Evolutionary conservation across 2,329 filamentous ascomycete genomes (phyloP).

Genomic region (Hypoxylon sp.): DNA sequence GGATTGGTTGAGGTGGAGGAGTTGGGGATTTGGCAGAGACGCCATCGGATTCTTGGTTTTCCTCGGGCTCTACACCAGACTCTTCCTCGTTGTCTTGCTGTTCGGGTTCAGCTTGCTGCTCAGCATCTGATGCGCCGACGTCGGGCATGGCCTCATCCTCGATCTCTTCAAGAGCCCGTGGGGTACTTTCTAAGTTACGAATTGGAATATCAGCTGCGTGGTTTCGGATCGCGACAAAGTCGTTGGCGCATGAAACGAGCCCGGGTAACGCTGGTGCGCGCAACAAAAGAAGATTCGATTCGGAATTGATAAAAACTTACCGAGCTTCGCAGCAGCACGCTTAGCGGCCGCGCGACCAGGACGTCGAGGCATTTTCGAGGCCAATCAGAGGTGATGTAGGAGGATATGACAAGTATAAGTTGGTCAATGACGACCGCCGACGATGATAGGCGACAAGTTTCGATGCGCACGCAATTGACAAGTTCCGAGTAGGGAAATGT

Average conservation of each 20-base stretch:
- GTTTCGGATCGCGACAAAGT: conserved; percentile 12
- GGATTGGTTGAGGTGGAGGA: conserved; percentile 73
- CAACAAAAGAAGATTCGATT: conserved; percentile 10
- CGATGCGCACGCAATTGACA: not conserved
- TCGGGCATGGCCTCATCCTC: conserved; percentile 67
- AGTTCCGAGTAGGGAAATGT: conserved; percentile 4
- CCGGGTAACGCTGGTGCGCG: not conserved
- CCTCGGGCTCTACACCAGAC: conserved; percentile 54
- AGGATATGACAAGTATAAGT: not conserved
- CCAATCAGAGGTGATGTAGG: not conserved
- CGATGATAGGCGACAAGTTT: conserved; percentile 3
- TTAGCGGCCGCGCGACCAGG: conserved; percentile 62
- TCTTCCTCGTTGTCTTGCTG: conserved; percentile 61
- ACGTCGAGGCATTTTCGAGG: conserved; percentile 54
- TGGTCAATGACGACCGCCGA: not conserved
- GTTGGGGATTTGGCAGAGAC: conserved; percentile 66
- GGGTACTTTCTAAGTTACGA: conserved; percentile 62
- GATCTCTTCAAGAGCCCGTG: conserved; percentile 64
- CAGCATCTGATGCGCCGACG: conserved; percentile 53
- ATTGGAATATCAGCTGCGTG: conserved; percentile 19
- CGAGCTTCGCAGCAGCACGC: conserved; percentile 61
- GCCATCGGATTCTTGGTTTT: conserved; percentile 55
- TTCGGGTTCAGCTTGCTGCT: conserved; percentile 52
- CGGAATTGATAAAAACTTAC: conserved; percentile 50
- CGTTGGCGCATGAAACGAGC: not conserved